Evolutionary conservation across 2,329 filamentous ascomycete species (phyloP), one percentile per base, ranked within the genome.

Genomic region (Fusarium sublunatum): DNA sequence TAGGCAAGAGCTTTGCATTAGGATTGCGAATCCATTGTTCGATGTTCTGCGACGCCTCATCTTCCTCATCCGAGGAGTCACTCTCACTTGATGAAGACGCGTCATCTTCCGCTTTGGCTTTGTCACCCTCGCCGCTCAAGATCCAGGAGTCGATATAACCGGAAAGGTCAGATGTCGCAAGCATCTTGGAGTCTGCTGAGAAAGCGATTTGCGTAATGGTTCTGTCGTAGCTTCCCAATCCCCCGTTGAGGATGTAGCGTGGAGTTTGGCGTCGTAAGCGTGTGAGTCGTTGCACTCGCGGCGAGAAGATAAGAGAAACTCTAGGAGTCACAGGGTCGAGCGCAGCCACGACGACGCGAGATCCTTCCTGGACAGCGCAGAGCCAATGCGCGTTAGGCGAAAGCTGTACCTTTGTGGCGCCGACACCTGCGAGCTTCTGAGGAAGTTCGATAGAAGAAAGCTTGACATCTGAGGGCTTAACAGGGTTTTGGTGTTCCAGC

Each of bases 131-230:
- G 52, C 78, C 77, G 71, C 86, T 83, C 51, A 96, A 77, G 2
- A 92, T 79, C 91, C 93, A 99, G 15, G 89, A 92, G 72, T 98
- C 93, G 29, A 98, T 82, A 75, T 89, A 92, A 39, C 95, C 95
- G 39, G 90, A 88, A 48, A 97, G 77, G 74, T 97, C 94, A 43
- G 90, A 88, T 28, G 88, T 86, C 8, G 90, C 93, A 42, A 98
- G 79, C 61, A 96, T 86, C 65, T 85, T 87, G 73, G 91, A 92
- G 73, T 97, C 90, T 6, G 88, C 81, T 9, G 93, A 93, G 75
- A 98, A 97, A 3, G 88, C 83, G 25, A 89, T 75, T 50, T 91
- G 89, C 32, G 85, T 88, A 65, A 98, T 88, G 40, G 83, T 89
- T 73, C 90, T 86, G 62, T 92, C 87, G 76, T 97, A 98, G 25